These are phyloP conservation scores for Lotus japonicus DNA, from an alignment of 306 rosid species.

Conservation along the genomic window DNA sequence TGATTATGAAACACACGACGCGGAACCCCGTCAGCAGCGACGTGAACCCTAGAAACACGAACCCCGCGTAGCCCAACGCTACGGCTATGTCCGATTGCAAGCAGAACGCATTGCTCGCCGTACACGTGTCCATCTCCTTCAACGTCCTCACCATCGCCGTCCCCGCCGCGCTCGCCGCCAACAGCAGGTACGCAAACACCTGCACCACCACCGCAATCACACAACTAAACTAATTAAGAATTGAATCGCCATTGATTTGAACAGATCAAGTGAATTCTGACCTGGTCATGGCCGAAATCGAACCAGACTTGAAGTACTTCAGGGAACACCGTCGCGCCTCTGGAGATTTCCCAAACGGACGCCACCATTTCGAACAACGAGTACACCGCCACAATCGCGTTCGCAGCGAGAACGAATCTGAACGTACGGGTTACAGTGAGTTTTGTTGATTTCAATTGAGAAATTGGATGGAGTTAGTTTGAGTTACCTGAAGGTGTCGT, in stretches of 20 bases:
- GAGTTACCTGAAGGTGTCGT: slow-evolving; percentile 84
- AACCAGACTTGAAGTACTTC: slow-evolving; percentile 92
- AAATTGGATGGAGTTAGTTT: not conserved
- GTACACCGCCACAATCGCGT: slow-evolving; percentile 73
- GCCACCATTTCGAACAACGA: slow-evolving; percentile 81
- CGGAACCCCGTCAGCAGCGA: slow-evolving; percentile 81
- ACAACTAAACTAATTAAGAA: too few relatives aligned
- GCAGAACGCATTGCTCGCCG: slow-evolving; percentile 57
- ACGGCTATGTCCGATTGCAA: slow-evolving; percentile 67
- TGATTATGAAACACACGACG: slow-evolving; percentile 73
- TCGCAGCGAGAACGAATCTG: slow-evolving; percentile 89
- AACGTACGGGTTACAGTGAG: not conserved
- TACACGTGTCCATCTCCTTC: slow-evolving; percentile 59
- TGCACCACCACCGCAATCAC: slow-evolving; percentile 36
- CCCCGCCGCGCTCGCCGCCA: slow-evolving; percentile 93
- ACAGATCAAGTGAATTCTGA: too few relatives aligned
- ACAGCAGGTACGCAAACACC: slow-evolving; percentile 82
- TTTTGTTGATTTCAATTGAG: not conserved
- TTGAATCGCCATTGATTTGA: too few relatives aligned
- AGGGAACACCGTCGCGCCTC: slow-evolving; percentile 75
- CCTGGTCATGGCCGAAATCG: slow-evolving; percentile 99
- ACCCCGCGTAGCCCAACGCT: slow-evolving; percentile 70
- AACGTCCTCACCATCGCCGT: slow-evolving; percentile 57
- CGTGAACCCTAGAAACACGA: slow-evolving; percentile 78
- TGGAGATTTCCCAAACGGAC: slow-evolving; percentile 88